Base-by-base conservation (phyloP, 805 yeast species). In the Wickerhamomyces bisporus region DNA sequence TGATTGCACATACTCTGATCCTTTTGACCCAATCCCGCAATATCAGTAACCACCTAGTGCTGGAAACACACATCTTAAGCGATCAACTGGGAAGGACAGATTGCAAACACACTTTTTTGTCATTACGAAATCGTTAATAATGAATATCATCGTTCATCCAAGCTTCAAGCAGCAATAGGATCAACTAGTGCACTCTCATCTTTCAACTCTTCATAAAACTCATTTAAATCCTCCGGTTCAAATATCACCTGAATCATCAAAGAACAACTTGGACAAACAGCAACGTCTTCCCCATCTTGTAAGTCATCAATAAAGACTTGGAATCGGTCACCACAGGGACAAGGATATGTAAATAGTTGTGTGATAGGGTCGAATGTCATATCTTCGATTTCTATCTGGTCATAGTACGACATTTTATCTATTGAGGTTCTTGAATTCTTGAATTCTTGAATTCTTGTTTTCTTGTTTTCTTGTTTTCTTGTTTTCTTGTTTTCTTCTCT, bases 311-410 rank as follows among this genome's bases (percentile, higher is more conserved):
- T 68, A 23, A 77, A 69, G 20, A 93, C 85, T 55, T 91, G 95
- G 62, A 93, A 93, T 54, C 79, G 72, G 61, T 93, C 98, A 9
- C 98, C 98, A 62, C 98, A 93, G 1, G 98, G 98, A 68, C 98
- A 93, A 4, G 98, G 98, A 53, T 89, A 91, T 35, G 87, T 83
- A 63, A 89, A 86, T 19, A 86, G 62, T 59, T 84, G 88, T 12
- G 84, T 77, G n/a, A 66, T 69, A 3, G 89, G 77, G 59, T 93
- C 97, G 58, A 77, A 93, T 3, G 88, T 80, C 79, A 93, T 89
- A 60, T 93, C 98, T 62, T 93, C 98, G 36, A 93, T 93, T 68
- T 93, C 98, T 40, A 93, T 81, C 58, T 93, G 94, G 61, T 93
- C 98, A 62, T 93, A 93, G 25, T 81, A 73, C 1, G 79, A 66